Conservation (phyloP, 75 land plant species). For the Cryptomeria japonica region DNA sequence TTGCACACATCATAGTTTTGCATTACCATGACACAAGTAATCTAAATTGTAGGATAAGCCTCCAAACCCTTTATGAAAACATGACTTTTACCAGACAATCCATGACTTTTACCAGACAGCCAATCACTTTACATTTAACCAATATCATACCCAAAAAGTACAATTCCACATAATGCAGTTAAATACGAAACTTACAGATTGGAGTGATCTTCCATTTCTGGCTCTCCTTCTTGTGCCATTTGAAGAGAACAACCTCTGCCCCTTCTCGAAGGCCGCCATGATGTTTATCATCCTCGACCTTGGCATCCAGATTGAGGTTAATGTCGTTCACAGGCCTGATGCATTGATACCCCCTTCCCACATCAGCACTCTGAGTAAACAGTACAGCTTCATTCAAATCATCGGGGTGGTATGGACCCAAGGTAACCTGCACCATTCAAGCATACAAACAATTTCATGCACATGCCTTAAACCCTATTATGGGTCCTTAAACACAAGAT, state of each 20-base stretch:
- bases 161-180: not conserved
- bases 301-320: slow-evolving; percentile 26
- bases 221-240: slow-evolving; percentile 30
- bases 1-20: too few species aligned
- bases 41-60: not conserved
- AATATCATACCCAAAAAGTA: too few species aligned
- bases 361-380: slow-evolving; percentile 20
- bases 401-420: slow-evolving; percentile 11
- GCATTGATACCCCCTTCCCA: slow-evolving; percentile 27
- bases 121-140: not conserved
- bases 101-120: not conserved
- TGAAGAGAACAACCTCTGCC: not conserved
- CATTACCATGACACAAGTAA: not conserved
- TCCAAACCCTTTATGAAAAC: too few species aligned
- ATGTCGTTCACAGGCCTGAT: slow-evolving; percentile 22
- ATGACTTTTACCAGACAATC: not conserved
- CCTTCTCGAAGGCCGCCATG: slow-evolving; percentile 5
- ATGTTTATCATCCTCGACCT: slow-evolving; percentile 4
- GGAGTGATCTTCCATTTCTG: slow-evolving; percentile 29
- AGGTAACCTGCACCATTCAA: slow-evolving; percentile 12
- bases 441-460: not conserved
- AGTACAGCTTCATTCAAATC: slow-evolving; percentile 20
- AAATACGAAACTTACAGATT: slow-evolving; percentile 5
- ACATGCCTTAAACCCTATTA: not conserved
- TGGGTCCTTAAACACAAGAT: not conserved